Base-by-base conservation (phyloP, 768 basidiomycete genomes). In the Dentipellis sp. region DNA sequence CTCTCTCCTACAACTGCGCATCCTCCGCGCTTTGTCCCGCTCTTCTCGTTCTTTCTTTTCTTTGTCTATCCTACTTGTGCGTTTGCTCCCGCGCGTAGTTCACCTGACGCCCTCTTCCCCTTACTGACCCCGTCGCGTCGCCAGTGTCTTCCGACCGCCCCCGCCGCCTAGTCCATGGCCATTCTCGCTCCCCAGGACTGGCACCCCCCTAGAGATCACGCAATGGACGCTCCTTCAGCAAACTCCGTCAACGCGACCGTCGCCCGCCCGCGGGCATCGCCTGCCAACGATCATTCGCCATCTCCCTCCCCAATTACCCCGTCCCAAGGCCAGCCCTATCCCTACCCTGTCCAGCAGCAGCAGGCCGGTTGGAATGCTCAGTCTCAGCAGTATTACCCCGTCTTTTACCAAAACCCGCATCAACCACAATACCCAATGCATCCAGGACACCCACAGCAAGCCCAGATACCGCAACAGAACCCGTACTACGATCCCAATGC, bases 401-500 rank as follows among this genome's bases (percentile, higher is more conserved):
- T 83, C 34, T 88, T 83, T 69, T 88, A 84, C 71, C 84, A 85
- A 79, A 82, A 81, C 67, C 80, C 78, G 54, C 82, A 79, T 57
- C 81, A 79, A 62, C 84, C 82, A 61, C 76, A 77, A 52, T 82
- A 79, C 68, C 75, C 76, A 40, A 62, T 74, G 17, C 76, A 75
- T 50, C 68, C 59, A 8, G 48, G 48, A 50, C 67, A 67, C 50
- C 65, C 64, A 4, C 66, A 63, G 53, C 68, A 67, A 48, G 65
- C 57, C 57, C 76, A 72, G 64, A 68, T 76, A 62, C 78, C 74
- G 48, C 67, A 71, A 14, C 84, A 79, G 62, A 69, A 74, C 60
- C 77, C 78, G n/a, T 89, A 81, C 67, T 89, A 83, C 64, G 87
- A 91, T 69, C 86, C 85, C 12, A 83, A 85, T 60, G 86, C 86